Conservation (phyloP, 805 yeast species). For the Candida fluviatilis region DNA sequence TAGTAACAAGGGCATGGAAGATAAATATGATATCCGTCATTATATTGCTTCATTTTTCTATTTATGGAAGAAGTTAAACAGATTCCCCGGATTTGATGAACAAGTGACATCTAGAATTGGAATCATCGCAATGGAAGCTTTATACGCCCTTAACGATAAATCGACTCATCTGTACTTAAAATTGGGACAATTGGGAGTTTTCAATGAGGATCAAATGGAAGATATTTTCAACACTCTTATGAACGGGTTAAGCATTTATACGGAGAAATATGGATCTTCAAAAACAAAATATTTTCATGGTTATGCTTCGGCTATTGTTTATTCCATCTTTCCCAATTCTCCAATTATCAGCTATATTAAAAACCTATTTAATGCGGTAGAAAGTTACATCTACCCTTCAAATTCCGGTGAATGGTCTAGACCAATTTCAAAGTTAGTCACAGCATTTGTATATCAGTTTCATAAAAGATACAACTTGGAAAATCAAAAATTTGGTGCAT, state of each 20-base stretch:
- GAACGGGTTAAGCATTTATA: conserved; percentile 43
- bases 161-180: conserved; percentile 11
- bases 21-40: conserved; percentile 41
- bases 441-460: conserved; percentile 53
- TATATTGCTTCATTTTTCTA: conserved; percentile 67
- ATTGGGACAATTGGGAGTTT: conserved; percentile 57
- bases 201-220: conserved; percentile 57
- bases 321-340: conserved; percentile 53
- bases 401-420: conserved; percentile 87
- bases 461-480: conserved; percentile 57
- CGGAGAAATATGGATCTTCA: conserved; percentile 43
- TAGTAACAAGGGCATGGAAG: conserved; percentile 22
- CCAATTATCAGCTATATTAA: conserved; percentile 49
- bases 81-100: conserved; percentile 51
- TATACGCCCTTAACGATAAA: conserved; percentile 25
- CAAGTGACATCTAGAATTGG: conserved; percentile 65
- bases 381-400: conserved; percentile 88
- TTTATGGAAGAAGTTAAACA: conserved; percentile 59
- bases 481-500: conserved; percentile 26
- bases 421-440: conserved; percentile 61
- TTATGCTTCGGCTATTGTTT: conserved; percentile 46
- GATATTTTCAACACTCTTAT: conserved; percentile 53
- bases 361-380: conserved; percentile 61
- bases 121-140: conserved; percentile 48
- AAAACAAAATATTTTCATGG: conserved; percentile 40